Base-by-base conservation (phyloP, 2,329 filamentous ascomycete genomes). In the Botrytis galanthina region DNA sequence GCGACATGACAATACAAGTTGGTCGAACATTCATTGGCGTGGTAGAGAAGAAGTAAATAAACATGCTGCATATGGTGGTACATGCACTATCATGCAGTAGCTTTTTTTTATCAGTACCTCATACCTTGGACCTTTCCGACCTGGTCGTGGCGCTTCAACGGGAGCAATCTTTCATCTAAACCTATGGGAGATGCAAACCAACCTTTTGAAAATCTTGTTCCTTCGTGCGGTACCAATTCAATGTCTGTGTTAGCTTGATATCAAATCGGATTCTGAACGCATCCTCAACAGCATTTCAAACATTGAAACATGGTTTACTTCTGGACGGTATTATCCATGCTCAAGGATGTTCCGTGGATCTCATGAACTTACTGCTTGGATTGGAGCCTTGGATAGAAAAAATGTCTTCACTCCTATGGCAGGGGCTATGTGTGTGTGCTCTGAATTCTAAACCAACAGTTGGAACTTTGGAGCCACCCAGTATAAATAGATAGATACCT, bases 291-390 rank as follows among this genome's bases (percentile, higher is more conserved):
- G 35, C 39, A 69, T 69, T 39, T 29, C n/a, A 10, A 32, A 59
- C 29, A 69, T 59, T 57, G 51, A 57, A 69, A 69, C 48, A 39
- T 39, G 39, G 5, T 37, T 59, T 32, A 69, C 48, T 59, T 69
- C 35, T 59, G 16, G 42, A 44, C 37, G n/a, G 51, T 39, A 26
- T 16, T n/a, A 14, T n/a, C 35, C 20, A 39, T 61, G 35, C 35
- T 61, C 35, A 39, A 39, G 35, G 22, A 37, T 39, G 10, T 61
- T 39, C 35, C 22, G 35, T 61, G 22, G 22, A 61, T 61, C 35
- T 61, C 51, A 9, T 12, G 20, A 51, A 67, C 22, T 35, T 29
- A 14, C 51, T 57, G 10, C 37, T 70, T 59, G 12, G 5, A 51
- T 70, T 59, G 48, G 48, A 51, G 48, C 48, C 48, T n/a, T 51